These are phyloP conservation scores for Endogone sp. DNA, from an alignment of 192 early-diverging fungal genomes.

Conservation along the genomic window DNA sequence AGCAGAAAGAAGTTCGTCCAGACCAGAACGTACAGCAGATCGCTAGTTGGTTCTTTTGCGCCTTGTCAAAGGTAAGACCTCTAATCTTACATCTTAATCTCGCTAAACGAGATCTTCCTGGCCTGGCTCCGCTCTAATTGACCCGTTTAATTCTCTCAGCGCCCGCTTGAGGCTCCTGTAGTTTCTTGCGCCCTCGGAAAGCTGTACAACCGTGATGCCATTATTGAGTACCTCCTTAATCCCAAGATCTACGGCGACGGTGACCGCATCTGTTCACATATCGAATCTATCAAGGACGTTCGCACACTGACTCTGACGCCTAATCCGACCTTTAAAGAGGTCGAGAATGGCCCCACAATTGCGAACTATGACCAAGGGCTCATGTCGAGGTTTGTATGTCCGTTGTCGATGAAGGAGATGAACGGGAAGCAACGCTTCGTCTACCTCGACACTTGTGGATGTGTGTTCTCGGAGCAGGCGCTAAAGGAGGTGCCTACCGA, in stretches of 20 bases:
- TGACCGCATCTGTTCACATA: conserved; percentile 70
- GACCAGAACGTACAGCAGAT: conserved; percentile 60
- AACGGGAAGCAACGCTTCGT: conserved; percentile 73
- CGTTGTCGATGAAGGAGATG: conserved; percentile 82
- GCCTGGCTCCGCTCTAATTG: neutral
- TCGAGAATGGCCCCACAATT: conserved; percentile 33
- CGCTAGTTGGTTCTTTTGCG: conserved; percentile 71
- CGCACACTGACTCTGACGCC: conserved; percentile 59
- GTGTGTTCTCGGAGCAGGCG: conserved; percentile 74
- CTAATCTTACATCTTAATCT: neutral
- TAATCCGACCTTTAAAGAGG: conserved; percentile 52
- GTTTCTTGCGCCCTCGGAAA: conserved; percentile 70
- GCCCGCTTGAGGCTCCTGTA: conserved; percentile 57
- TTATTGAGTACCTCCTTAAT: conserved; percentile 75
- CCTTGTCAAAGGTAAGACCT: conserved; percentile 65
- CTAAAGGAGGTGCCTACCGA: conserved; percentile 63
- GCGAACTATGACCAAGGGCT: conserved; percentile 50
- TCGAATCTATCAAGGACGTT: conserved; percentile 70
- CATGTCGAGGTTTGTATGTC: conserved; percentile 64
- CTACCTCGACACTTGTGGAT: conserved; percentile 67
- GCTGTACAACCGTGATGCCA: conserved; percentile 80
- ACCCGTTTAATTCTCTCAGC: conserved; percentile 14
- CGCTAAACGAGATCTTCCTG: no score
- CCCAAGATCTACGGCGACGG: conserved; percentile 71
- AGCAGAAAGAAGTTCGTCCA: conserved; percentile 56